phyloP scores from a whole-genome alignment of 495 filamentous ascomycete species.

The Glarea lozoyensis region DNA sequence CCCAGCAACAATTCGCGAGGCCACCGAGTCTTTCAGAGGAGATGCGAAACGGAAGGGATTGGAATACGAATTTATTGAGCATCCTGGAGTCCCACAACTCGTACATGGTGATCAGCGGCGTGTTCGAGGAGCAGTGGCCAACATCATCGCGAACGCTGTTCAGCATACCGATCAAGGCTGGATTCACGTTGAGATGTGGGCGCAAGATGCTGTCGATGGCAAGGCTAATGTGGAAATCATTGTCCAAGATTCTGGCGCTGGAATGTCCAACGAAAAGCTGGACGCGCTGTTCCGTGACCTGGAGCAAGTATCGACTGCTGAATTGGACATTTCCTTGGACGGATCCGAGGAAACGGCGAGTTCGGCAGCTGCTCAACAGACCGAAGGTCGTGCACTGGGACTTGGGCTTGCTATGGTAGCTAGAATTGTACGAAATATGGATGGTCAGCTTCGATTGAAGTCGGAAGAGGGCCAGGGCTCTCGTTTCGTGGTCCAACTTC shows the following conservation, averaged over 20 bases:
- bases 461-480: slow-evolving; percentile 83
- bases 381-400: slow-evolving; percentile 47
- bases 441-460: slow-evolving; percentile 79
- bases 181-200: slow-evolving; percentile 63
- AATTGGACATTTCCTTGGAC: slow-evolving; percentile 27
- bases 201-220: slow-evolving; percentile 21
- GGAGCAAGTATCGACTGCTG: slow-evolving; percentile 73
- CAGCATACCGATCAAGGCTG: slow-evolving; percentile 66
- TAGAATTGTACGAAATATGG: slow-evolving; percentile 78
- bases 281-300: slow-evolving; percentile 78
- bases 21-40: slow-evolving; percentile 59
- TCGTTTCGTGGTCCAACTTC: slow-evolving; percentile 65
- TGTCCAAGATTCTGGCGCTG: slow-evolving; percentile 70
- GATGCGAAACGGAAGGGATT: slow-evolving; percentile 74
- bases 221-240: slow-evolving; percentile 53
- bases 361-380: slow-evolving; percentile 24
- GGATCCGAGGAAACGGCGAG: slow-evolving; percentile 22
- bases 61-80: slow-evolving; percentile 54
- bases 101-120: slow-evolving; percentile 75
- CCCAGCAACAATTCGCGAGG: slow-evolving; percentile 61
- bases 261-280: slow-evolving; percentile 64
- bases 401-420: slow-evolving; percentile 83
- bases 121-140: slow-evolving; percentile 72
- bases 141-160: slow-evolving; percentile 79
- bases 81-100: slow-evolving; percentile 58